Conservation (phyloP, 2,329 filamentous ascomycete genomes). For the Onygenales sp. region DNA sequence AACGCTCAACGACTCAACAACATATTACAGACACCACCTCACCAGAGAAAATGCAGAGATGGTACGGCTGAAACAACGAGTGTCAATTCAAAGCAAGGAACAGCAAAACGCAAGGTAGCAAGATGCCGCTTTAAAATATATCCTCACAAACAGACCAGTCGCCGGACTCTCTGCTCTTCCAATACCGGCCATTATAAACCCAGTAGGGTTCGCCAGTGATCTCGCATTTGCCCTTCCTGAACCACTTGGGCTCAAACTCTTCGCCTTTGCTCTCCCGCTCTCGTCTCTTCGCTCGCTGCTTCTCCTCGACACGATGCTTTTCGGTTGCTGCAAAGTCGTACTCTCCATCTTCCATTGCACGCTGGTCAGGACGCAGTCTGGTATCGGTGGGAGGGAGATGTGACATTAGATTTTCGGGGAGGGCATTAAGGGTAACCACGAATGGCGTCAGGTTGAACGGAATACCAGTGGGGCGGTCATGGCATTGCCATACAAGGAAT, state of each 20-base stretch:
- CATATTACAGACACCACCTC: background rate
- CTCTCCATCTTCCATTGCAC: conserved; percentile 97
- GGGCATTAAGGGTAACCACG: conserved; percentile 84
- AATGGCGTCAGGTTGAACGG: conserved; percentile 98
- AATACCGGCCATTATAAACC: conserved; percentile 83
- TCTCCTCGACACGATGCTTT: conserved; percentile 91
- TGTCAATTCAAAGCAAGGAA: background rate
- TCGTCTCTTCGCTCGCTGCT: conserved; percentile 67
- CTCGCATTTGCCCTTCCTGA: conserved; percentile 60
- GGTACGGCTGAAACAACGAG: background rate
- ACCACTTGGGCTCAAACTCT: conserved; percentile 80
- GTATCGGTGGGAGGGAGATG: conserved; percentile 88
- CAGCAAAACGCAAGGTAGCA: background rate
- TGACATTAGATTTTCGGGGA: conserved; percentile 69
- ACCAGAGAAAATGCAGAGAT: background rate
- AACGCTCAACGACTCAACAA: background rate
- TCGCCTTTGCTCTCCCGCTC: conserved; percentile 67
- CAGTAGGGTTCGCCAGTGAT: conserved; percentile 84
- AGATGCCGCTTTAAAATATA: conserved; percentile 47
- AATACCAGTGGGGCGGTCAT: conserved; percentile 69
- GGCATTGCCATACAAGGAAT: conserved; percentile 87
- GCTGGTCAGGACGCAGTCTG: conserved; percentile 82
- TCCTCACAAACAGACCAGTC: conserved; percentile 66
- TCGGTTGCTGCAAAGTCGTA: conserved; percentile 89
- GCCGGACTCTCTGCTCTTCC: conserved; percentile 55